These are phyloP conservation scores for Kwoniella shandongensis DNA, from an alignment of 768 basidiomycete genomes.

Conservation along the genomic window DNA sequence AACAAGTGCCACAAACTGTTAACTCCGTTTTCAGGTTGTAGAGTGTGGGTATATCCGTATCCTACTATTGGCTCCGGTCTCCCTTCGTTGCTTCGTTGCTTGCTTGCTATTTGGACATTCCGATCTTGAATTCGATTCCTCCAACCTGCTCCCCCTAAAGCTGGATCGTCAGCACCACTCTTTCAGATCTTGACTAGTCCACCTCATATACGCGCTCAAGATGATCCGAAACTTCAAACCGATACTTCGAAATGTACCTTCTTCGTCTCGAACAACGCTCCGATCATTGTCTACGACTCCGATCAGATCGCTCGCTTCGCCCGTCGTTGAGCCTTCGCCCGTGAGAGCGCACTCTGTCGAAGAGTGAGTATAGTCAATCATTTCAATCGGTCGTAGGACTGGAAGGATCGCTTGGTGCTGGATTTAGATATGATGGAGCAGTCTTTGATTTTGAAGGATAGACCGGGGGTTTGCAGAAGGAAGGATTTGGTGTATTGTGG, in stretches of 20 bases:
- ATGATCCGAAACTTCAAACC: constrained; percentile 19
- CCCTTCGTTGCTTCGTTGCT: not conserved
- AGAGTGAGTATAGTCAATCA: constrained; percentile 48
- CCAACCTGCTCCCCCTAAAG: constrained; percentile 8
- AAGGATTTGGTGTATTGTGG: not conserved
- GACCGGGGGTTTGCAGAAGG: not conserved
- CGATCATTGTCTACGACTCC: constrained; percentile 30
- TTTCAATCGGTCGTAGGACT: too few species aligned
- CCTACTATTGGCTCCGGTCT: not conserved
- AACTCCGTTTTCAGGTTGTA: constrained; percentile 4
- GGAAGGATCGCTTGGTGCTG: too few species aligned
- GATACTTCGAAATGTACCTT: constrained; percentile 8
- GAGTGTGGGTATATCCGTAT: too few species aligned
- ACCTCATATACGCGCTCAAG: not conserved
- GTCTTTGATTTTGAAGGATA: too few species aligned
- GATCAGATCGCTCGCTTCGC: constrained; percentile 40
- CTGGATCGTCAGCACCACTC: constrained; percentile 19
- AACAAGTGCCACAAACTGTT: not conserved
- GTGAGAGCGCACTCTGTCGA: constrained; percentile 51
- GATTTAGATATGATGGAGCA: too few species aligned
- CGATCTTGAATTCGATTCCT: too few species aligned
- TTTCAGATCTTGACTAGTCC: too few species aligned
- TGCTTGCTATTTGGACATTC: not conserved
- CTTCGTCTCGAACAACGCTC: constrained; percentile 17
- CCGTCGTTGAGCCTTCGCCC: constrained; percentile 37